Conservation (phyloP, 352 stramenopile genomes). For the Blastocystis sp. region DNA sequence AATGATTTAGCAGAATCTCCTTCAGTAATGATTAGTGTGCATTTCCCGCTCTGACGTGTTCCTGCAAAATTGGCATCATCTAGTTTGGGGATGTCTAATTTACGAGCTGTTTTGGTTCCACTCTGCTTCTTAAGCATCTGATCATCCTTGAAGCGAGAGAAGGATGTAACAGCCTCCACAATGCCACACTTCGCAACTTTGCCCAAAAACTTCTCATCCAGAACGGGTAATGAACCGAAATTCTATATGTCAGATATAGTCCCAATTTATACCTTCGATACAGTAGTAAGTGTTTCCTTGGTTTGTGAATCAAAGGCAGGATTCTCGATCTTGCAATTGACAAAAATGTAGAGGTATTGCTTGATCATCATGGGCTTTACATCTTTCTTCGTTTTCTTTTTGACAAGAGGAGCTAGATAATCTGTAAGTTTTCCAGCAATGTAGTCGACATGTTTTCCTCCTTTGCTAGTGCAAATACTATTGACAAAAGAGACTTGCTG, state of each 20-base stretch:
- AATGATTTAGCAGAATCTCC: conserved; percentile 96
- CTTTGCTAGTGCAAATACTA: conserved; percentile 90
- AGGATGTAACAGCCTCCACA: conserved; percentile 84
- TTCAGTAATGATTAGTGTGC: conserved; percentile 97
- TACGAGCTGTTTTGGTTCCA: conserved; percentile 80
- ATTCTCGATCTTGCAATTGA: conserved; percentile 93
- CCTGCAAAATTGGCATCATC: conserved; percentile 94
- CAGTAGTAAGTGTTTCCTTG: conserved; percentile 92
- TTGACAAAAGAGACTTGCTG: conserved; percentile 96
- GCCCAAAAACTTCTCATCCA: conserved; percentile 74
- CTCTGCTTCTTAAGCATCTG: conserved; percentile 84
- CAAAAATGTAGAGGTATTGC: conserved; percentile 90
- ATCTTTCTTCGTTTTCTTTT: conserved; percentile 85
- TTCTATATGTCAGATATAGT: conserved; percentile 53
- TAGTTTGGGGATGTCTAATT: conserved; percentile 89
- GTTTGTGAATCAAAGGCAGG: conserved; percentile 95
- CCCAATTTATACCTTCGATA: conserved; percentile 68
- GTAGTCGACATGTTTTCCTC: conserved; percentile 90
- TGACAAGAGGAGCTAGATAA: conserved; percentile 83
- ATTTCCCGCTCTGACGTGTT: conserved; percentile 79
- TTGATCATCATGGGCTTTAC: conserved; percentile 90
- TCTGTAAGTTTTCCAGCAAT: conserved; percentile 84
- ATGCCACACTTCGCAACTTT: conserved; percentile 76
- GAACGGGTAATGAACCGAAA: conserved; percentile 82
- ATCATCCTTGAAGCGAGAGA: conserved; percentile 85